Evolutionary conservation across 2,329 filamentous ascomycete species (phyloP).

Genomic region (Pseudohalonectria lignicola): DNA sequence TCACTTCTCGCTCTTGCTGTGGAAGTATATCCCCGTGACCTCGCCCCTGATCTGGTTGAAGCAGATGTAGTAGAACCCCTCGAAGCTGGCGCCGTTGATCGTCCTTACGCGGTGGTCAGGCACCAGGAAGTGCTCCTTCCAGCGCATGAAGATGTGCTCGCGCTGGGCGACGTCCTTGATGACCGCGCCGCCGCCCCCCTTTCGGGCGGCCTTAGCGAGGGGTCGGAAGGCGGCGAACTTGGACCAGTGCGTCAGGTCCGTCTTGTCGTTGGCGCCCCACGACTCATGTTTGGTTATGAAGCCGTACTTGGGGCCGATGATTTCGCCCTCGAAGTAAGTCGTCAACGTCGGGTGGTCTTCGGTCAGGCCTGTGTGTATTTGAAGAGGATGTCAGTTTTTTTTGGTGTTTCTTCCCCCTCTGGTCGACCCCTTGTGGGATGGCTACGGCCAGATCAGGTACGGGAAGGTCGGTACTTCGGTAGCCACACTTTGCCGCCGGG

Average conservation of each 20-base stretch:
- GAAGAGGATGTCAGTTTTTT: no score
- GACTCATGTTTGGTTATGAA: conserved; percentile 81
- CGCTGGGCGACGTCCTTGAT: conserved; percentile 64
- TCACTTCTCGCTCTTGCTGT: conserved; percentile 95
- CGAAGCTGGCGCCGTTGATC: conserved; percentile 90
- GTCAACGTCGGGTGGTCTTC: conserved; percentile 95
- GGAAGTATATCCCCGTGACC: conserved; percentile 93
- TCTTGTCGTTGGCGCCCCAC: conserved; percentile 89
- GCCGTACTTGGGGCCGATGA: conserved; percentile 90
- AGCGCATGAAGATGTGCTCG: conserved; percentile 95
- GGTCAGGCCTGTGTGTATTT: conserved; percentile 85
- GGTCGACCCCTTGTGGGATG: no score
- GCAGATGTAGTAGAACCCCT: conserved; percentile 98
- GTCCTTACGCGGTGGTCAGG: conserved; percentile 87
- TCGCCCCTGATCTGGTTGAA: conserved; percentile 85
- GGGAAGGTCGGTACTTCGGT: no score
- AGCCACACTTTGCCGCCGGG: no score
- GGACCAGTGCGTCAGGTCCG: conserved; percentile 86
- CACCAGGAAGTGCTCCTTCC: conserved; percentile 97
- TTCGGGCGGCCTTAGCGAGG: conserved; percentile 49
- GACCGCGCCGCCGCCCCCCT: conserved; percentile 41
- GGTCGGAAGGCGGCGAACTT: conserved; percentile 82
- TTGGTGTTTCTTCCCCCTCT: no score
- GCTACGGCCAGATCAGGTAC: no score
- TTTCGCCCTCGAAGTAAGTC: conserved; percentile 96